phyloP scores from a whole-genome alignment of 2,329 filamentous ascomycete species.

The Phialocephala subalpina region DNA sequence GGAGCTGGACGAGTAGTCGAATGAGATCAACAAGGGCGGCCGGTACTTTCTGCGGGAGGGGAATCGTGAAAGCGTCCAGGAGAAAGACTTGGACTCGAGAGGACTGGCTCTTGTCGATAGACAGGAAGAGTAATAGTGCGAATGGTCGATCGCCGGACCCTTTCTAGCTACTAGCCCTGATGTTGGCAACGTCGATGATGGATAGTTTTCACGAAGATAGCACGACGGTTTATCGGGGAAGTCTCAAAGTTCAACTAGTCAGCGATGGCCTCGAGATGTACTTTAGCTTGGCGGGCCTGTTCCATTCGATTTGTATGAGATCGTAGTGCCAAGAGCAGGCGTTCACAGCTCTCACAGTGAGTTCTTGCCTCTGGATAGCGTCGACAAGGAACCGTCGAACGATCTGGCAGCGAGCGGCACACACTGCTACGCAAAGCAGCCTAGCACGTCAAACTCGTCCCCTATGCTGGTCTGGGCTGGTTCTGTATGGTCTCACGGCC shows the following conservation, averaged over 20 bases:
- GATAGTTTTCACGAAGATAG: slow-evolving; percentile 13
- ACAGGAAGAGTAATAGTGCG: neutral
- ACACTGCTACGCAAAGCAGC: neutral
- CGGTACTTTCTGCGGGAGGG: slow-evolving; percentile 5
- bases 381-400: slow-evolving; percentile 6
- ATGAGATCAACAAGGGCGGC: neutral
- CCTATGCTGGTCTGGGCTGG: neutral
- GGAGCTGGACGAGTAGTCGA: neutral
- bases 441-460: slow-evolving; percentile 2
- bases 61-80: neutral
- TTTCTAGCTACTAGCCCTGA: neutral
- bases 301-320: slow-evolving; percentile 17
- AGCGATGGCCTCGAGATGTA: slow-evolving; percentile 12
- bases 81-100: neutral
- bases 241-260: slow-evolving; percentile 12
- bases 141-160: slow-evolving; percentile 9
- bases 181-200: slow-evolving; percentile 3
- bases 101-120: neutral
- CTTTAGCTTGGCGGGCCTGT: slow-evolving; percentile 4
- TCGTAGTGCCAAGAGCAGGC: slow-evolving; percentile 15
- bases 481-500: neutral
- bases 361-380: neutral
- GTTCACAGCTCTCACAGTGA: neutral
- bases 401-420: slow-evolving; percentile 6
- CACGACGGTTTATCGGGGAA: slow-evolving; percentile 12